Evolutionary conservation across 768 basidiomycete genomes (phyloP), one percentile per base, ranked within the genome.

Genomic region (Boletus speciosus): DNA sequence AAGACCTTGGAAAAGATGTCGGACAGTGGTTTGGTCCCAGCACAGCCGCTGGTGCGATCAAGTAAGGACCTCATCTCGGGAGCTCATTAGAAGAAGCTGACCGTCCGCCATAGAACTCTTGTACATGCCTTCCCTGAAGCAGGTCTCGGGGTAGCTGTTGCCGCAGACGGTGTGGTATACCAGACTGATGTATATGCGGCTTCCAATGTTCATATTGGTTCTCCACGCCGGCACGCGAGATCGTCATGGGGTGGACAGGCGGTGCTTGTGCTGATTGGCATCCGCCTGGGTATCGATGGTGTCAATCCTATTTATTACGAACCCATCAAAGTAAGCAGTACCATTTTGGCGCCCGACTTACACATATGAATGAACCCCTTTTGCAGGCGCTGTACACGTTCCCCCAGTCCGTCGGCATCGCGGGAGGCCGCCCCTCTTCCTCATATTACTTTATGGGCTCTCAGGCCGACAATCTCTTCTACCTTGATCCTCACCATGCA

Each of bases 1-100:
- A 98, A 66, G 88, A 94, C 61, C 80, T 98, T 1, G 96, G 96
- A 12, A 98, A 91, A 57, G 91, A 93, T 59, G 89, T 98, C 0
- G 96, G 96, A 1, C 89, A 93, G 70, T 98, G 96, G 96, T 98
- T 98, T 64, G 96, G 96, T 0, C 96, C 96, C 0, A 95, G 91
- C 66, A 93, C 91, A 0, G 97, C 96, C n/a, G 94, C 95, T 8
- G 94, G 95, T 36, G 95, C 93, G 11, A 89, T 98, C 74, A 93
- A 89, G 89, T 92, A 66, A 52, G 79, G 68, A 44, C 29, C 12
- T 53, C 38, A 4, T 49, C 38, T 37, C 34, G 21, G 42, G 19
- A 8, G 31, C 12, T 16, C 42, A 2, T 47, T 23, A 9, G 21
- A 36, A 44, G 47, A 6, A 25, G 35, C 57, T 55, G 34, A 69